Base-by-base conservation (phyloP, 2,329 filamentous ascomycete species). In the Cadophora sp. region DNA sequence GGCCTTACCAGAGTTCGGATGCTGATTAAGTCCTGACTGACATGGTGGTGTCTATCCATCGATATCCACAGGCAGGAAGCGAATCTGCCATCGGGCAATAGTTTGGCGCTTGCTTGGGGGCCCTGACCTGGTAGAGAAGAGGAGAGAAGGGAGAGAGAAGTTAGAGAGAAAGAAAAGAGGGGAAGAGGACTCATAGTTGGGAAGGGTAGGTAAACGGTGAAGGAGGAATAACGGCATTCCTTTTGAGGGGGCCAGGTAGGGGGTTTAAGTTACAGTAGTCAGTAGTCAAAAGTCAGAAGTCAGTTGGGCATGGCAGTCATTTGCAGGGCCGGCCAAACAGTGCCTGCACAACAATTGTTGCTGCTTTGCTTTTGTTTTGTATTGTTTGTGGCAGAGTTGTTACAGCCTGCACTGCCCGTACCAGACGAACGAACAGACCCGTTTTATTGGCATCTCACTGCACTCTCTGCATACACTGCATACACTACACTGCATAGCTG, bases 1-100 rank as follows among this genome's bases (percentile, higher is more conserved):
- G 56, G 43, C 22, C 20, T 56, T 63, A 63, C 61, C 61, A 63
- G 14, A n/a, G 11, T 66, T 47, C 51, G 59, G 47, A 53, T 66
- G 71, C 68, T 73, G 69, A 73, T 71, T 74, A 71, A 74, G 66
- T 55, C 55, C 58, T 73, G 63, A 73, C 69, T 30, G 27, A 30
- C 27, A 30, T 30, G 27, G 27, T 30, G n/a, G n/a, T n/a, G n/a
- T n/a, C n/a, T n/a, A 30, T 30, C 27, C 27, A 30, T 30, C 27
- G 27, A 30, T 30, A 72, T 66, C 67, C 67, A 70, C 68, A 71
- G 67, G 66, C 68, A 65, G 62, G 60, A 66, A 61, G 66, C 64
- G 60, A 66, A 61, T 62, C 56, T 62, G 36, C 59, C 62, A 56
- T 62, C 66, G 67, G 62, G 70, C 69, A 68, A 67, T 64, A 58